Evolutionary conservation across 1,284 basidiomycete genomes (phyloP), one percentile per base, ranked within the genome.

Genomic region (Trametes pubescens): DNA sequence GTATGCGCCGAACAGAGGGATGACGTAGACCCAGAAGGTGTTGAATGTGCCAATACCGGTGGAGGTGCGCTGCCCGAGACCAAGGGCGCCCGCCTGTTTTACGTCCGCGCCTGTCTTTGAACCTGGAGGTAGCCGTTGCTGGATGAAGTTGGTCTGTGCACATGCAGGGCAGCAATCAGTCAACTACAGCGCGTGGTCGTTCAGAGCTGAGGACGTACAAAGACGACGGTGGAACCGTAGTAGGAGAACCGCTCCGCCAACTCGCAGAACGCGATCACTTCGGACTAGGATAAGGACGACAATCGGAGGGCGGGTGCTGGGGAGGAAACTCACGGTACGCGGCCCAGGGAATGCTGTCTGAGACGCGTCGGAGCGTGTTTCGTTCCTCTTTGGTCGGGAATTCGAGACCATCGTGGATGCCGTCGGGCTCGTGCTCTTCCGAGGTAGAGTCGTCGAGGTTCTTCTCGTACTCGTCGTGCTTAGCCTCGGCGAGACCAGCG

Each of bases 161-260:
- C 55, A 38, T 9, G 57, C 47, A 38, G 24, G 49, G 3, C 13
- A 32, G 1, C 49, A 16, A 6, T 62, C 71, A 65, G 65, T 72
- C 57, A 53, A 32, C 3, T 32, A 53, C 32, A 34, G 54, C 21
- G 47, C 16, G 74, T 44, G 75, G 66, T 72, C 68, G 67, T 53
- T 11, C 26, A 7, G 29, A n/a, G 1, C 13, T 14, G 24, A 43
- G 43, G 57, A 81, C 87, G 72, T 68, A 89, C 88, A 71, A 90
- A 90, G 65, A 91, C 87, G 57, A 88, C 86, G 32, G 77, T 82
- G 18, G 82, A 81, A 21, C 91, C 91, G 75, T 87, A 86, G 75
- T 78, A 79, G 13, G 91, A 93, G 76, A 94, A 93, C 22, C 91
- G 86, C 73, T 93, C 92, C 4, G 89, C 90, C 48, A 90, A 73